Percentiles rank a stretch among this genome's conserved stretches.
These are phyloP conservation scores for Paralagenidium karlingii DNA, from an alignment of 352 stramenopile species.

Conservation along the genomic window DNA sequence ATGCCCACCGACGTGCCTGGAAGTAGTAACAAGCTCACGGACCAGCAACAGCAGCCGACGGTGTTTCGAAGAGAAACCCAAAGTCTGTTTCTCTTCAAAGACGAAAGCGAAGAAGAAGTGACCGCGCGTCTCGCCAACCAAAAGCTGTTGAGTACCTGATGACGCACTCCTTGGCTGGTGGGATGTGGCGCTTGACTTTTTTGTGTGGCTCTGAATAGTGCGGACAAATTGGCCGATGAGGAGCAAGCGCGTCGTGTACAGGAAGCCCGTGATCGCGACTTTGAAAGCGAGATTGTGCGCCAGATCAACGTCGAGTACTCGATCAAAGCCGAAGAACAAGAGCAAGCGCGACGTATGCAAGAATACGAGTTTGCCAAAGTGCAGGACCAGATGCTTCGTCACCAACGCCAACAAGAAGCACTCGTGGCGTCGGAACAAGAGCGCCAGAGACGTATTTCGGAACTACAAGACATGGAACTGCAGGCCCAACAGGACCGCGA, in stretches of 20 bases:
- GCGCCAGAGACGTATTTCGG: conserved; percentile 26
- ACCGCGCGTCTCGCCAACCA: conserved; percentile 28
- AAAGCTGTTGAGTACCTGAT: conserved; percentile 12
- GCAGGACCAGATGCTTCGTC: conserved; percentile 43
- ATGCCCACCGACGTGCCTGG: no score
- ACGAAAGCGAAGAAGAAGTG: conserved; percentile 19
- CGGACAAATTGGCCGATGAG: conserved; percentile 33
- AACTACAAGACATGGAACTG: conserved; percentile 12
- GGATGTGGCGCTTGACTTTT: not conserved
- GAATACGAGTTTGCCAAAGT: conserved; percentile 51
- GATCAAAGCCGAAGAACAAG: conserved; percentile 38
- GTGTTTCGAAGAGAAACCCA: conserved; percentile 23
- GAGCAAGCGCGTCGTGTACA: conserved; percentile 39
- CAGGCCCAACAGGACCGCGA: conserved; percentile 14
- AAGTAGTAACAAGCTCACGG: no score
- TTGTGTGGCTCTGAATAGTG: conserved; percentile 8
- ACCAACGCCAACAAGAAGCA: conserved; percentile 22
- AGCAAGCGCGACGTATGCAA: conserved; percentile 43
- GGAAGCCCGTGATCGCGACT: conserved; percentile 32
- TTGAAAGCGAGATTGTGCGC: conserved; percentile 45
- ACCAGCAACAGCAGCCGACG: no score
- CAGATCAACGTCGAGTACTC: conserved; percentile 66
- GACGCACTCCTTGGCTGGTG: not conserved
- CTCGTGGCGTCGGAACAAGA: conserved; percentile 29
- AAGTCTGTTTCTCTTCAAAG: conserved; percentile 40